A percentile compares a stretch with the other conserved stretches of the same genome.
These are phyloP conservation scores for Psilocybe cyanescens DNA, from an alignment of 768 basidiomycete genomes.

Conservation along the genomic window DNA sequence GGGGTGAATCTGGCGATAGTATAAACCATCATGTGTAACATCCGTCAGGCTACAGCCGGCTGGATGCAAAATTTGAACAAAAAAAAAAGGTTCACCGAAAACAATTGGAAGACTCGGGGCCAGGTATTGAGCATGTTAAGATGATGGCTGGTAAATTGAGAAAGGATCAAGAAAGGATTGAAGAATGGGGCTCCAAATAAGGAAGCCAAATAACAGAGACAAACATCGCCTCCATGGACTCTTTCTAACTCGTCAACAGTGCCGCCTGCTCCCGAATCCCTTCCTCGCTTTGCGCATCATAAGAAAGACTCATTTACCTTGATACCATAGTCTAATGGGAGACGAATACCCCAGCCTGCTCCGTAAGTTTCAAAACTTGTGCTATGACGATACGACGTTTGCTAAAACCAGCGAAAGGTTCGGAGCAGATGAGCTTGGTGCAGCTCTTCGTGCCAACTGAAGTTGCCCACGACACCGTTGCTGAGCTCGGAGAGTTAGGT, in stretches of 20 bases:
- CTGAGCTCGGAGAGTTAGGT: slow-evolving; percentile 93
- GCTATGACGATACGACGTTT: slow-evolving; percentile 5
- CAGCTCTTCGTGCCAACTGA: slow-evolving; percentile 97
- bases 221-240: neutral
- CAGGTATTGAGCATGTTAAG: too few relatives aligned
- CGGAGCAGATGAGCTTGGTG: slow-evolving; percentile 97
- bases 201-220: neutral
- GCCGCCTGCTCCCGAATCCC: neutral
- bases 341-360: slow-evolving; percentile 85
- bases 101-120: too few relatives aligned
- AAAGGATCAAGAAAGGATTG: too few relatives aligned
- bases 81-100: too few relatives aligned
- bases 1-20: too few relatives aligned
- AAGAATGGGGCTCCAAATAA: neutral
- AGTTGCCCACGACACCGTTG: slow-evolving; percentile 96
- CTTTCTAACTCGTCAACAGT: neutral
- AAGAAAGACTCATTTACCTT: neutral
- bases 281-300: neutral
- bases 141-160: too few relatives aligned
- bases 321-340: slow-evolving; percentile 49
- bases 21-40: too few relatives aligned
- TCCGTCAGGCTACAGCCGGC: too few relatives aligned
- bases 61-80: too few relatives aligned
- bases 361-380: slow-evolving; percentile 51
- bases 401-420: slow-evolving; percentile 55